Evolutionary conservation across 257 asterid species (phyloP), one percentile per base, ranked within the genome.

Genomic region (Rhazya stricta): DNA sequence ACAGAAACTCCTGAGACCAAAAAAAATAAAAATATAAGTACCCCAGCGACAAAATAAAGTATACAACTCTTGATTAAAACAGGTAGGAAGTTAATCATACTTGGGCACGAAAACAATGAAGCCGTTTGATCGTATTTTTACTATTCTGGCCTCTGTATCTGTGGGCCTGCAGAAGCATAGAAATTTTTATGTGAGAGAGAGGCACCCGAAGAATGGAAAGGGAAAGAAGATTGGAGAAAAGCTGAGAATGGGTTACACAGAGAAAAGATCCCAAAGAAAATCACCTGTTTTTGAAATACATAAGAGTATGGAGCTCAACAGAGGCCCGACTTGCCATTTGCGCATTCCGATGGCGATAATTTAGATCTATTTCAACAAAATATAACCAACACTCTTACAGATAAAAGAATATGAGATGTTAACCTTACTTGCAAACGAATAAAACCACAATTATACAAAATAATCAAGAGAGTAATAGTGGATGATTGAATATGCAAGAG

Each of bases 321-420:
- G 99, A 95, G 29, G 89, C 94, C 74, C 99, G 90, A 80, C 99
- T 87, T 42, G 99, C 99, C 99, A 92, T 92, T 83, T 95, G 99
- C 57, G 99, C 99, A 84, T 95, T 95, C 80, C 88, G 86, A 78
- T 95, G 98, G 78, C 99, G 97, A 84, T 88, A 90, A 85, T 95
- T 95, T 77, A 95, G 81, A 88, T 92, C 99, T 94, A 89, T 71
- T 74, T 68, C 48, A 58, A 76, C 70, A 43, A 23, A 56, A 56
- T 73, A 30, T 19, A 15, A 67, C 67, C 46, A 76, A 72, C 18
- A 69, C 30, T 5, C 23, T 57, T 32, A 51, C 8, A 23, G 23
- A 21, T 16, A 37, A 62, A 70, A 27, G 18, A 50, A 42, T 23
- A 61, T 13, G 16, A 71, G 34, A 74, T 43, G 39, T 21, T 37